A percentile compares a stretch with the other conserved stretches of the same genome.
Conservation (phyloP, 495 filamentous ascomycete genomes). For the Tuber umbilicatum region DNA sequence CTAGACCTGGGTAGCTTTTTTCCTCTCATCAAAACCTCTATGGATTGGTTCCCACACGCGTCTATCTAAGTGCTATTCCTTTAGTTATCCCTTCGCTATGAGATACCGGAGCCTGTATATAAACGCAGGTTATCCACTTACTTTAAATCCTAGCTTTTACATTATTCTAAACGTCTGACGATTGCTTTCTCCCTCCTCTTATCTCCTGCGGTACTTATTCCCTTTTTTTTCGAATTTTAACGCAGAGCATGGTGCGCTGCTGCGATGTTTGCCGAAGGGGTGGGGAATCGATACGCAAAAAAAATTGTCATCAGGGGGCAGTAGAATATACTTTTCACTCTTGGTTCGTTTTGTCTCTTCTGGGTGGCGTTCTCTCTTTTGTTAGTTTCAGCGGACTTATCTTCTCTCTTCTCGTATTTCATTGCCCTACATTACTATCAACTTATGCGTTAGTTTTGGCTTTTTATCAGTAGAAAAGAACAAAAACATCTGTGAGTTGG, state of each 20-base stretch:
- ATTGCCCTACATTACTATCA: not conserved
- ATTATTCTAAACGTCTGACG: not conserved
- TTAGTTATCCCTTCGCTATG: not conserved
- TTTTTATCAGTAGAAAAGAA: not conserved
- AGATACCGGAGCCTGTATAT: not conserved
- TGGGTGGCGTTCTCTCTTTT: not conserved
- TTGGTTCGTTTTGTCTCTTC: not conserved
- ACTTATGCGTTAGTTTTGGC: not conserved
- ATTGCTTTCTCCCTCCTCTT: not conserved
- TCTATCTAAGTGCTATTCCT: constrained; percentile 1
- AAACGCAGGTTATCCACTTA: not conserved
- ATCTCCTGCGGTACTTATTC: not conserved
- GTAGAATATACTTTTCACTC: not conserved
- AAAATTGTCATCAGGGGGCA: not conserved
- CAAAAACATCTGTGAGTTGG: not conserved
- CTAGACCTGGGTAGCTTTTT: not conserved
- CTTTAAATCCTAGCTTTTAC: not conserved
- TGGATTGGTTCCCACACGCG: not conserved
- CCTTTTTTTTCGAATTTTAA: not conserved
- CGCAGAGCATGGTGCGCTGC: not conserved
- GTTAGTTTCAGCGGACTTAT: not conserved
- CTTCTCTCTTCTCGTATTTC: not conserved
- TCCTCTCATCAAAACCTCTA: not conserved
- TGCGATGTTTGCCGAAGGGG: not conserved
- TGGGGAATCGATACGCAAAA: not conserved